Base-by-base conservation (phyloP, 2,329 filamentous ascomycete genomes). In the Monilinia vaccinii-corymbosi region DNA sequence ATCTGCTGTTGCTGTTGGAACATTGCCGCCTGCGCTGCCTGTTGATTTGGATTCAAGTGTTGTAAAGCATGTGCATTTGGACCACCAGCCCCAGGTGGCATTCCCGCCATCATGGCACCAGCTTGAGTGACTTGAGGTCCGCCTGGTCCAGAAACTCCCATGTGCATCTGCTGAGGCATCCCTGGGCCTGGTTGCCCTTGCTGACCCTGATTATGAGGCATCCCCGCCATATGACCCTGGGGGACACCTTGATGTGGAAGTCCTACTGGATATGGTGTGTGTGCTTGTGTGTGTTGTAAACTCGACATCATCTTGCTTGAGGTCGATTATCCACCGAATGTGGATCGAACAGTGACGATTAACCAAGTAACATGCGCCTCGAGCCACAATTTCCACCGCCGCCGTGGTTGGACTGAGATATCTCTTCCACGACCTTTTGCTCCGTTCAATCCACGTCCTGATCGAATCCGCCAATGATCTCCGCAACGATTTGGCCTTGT, bases 201-300 rank as follows among this genome's bases (percentile, higher is more conserved):
- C 67, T 86, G 88, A 56, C 87, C 86, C 69, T 83, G 84, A 71
- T 87, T 69, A 58, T 71, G 70, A 42, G 65, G 85, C 38, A 83
- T 83, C 44, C 81, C 78, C 23, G 62, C 62, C 73, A 81, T 80
- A 66, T 82, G 79, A 50, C 78, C 79, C 67, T 79, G 79, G 60
- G 82, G 81, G 66, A 87, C 83, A 66, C 84, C 86, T 64, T 86
- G 85, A 72, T 88, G 86, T 69, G 85, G 87, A 83, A 91, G 88
- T 71, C 78, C 83, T 21, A 44, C 40, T 66, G 85, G 84, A 76
- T 89, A 86, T 73, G 85, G 86, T 73, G 86, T 85, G 70, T 84
- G 88, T 70, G 81, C 78, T 67, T 81, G 88, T 70, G 81, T 78
- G 67, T 81, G 81, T 68, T 81, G 81, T 65, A 86, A 82, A 74